A percentile compares a stretch with the other conserved stretches of the same genome.
phyloP scores from a whole-genome alignment of 2,329 filamentous ascomycete species.

The Macrophomina pseudophaseolina region DNA sequence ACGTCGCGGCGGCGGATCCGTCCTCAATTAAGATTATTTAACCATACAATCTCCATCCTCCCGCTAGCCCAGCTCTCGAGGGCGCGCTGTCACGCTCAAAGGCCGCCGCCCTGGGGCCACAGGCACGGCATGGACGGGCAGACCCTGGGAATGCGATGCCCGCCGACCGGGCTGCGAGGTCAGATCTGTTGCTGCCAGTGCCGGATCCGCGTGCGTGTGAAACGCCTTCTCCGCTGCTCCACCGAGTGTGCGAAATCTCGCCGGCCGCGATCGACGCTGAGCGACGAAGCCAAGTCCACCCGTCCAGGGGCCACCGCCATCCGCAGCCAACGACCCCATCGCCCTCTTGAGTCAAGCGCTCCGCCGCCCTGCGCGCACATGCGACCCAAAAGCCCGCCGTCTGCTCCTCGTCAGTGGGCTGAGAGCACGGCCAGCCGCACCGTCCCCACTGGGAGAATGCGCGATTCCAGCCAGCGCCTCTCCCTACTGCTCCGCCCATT shows the following conservation, averaged over 20 bases:
- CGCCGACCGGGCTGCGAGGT: slow-evolving; percentile 1
- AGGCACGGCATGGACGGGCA: background rate
- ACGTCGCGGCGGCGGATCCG: slow-evolving; percentile 18
- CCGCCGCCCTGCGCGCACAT: background rate
- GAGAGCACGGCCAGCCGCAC: background rate
- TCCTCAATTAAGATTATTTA: slow-evolving; percentile 22
- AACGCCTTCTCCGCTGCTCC: slow-evolving; percentile 16
- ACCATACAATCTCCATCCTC: slow-evolving; percentile 22
- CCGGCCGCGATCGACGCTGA: slow-evolving; percentile 17
- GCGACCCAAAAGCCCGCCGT: background rate
- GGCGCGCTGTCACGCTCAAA: background rate
- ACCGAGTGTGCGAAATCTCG: slow-evolving; percentile 22
- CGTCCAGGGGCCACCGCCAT: slow-evolving; percentile 4
- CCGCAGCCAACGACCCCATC: background rate
- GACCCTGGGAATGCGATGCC: slow-evolving; percentile 6
- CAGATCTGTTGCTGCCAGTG: background rate
- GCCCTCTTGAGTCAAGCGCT: slow-evolving; percentile 2
- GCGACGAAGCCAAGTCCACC: slow-evolving; percentile 15
- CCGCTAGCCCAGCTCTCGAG: background rate
- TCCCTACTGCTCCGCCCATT: slow-evolving; percentile 4
- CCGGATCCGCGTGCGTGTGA: slow-evolving; percentile 15
- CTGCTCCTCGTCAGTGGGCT: background rate
- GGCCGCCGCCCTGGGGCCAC: background rate
- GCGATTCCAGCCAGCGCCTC: background rate
- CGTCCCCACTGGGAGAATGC: background rate